Base-by-base conservation (phyloP, 805 yeast species). In the Tetrapisispora pingtungensis region DNA sequence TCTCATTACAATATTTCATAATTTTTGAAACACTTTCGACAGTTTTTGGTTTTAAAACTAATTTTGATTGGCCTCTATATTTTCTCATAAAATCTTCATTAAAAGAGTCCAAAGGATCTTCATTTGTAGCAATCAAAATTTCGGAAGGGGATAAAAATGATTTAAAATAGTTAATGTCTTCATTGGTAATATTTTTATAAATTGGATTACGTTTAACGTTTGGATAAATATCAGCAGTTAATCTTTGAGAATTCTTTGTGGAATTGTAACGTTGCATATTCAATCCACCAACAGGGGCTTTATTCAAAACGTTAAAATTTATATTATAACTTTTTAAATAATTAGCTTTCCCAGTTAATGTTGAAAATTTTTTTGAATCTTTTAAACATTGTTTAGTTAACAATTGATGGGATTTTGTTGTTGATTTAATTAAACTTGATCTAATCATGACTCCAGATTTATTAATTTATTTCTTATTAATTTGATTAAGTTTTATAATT, bases 1-100 rank as follows among this genome's bases (percentile, higher is more conserved):
- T 65, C 27, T 80, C 84, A 58, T 84, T 83, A 69, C 96, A 86
- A 65, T 87, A 82, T 61, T 77, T 78, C 58, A 90, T 59, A 49
- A 90, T 85, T 54, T 77, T 58, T 2, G 89, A 72, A 15, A 90
- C 81, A 62, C 89, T 89, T 49, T 81, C 78, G 2, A 86, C 77
- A 13, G 84, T 74, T 55, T 80, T 82, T 32, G 97, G 97, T 62
- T 82, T 85, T 51, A 89, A 70, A 1, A 87, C 88, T 26, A 90
- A 60, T 55, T 75, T 70, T 0, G 96, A 80, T 58, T 84, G 86
- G n/a, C 97, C 97, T 48, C 77, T 73, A 66, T 88, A 89, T 65
- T 89, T 89, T 58, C 85, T 74, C 95, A 87, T 89, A 87, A 94
- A 84, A 64, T 89, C 97, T 62, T 84, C 90, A 58, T 89, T 90